A percentile compares a stretch with the other conserved stretches of the same genome.
Conservation (phyloP, 345 rosid species). For the Aquilaria yunnanensis region DNA sequence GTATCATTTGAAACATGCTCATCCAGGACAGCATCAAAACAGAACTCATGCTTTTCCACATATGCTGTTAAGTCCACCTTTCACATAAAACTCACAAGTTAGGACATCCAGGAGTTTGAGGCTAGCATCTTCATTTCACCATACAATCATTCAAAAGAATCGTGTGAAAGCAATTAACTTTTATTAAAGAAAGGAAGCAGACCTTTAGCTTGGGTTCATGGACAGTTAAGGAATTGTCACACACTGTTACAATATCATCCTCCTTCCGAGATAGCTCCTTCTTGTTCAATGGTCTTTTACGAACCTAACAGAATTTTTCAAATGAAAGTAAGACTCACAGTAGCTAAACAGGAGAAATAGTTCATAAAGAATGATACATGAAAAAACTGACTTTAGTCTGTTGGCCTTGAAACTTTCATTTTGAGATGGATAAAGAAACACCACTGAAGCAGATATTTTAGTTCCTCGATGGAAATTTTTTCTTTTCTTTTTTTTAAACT, state of each 20-base stretch:
- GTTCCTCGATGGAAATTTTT: no score
- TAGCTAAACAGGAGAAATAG: not conserved
- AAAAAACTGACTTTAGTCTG: no score
- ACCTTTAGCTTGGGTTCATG: conserved; percentile 98
- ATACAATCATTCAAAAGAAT: conserved; percentile 1
- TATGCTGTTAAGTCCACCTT: conserved; percentile 99
- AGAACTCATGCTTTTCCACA: conserved; percentile 95
- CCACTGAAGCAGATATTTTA: no score
- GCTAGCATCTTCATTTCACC: not conserved
- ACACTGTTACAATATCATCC: conserved; percentile 83
- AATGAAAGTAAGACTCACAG: conserved; percentile 3
- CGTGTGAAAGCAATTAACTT: conserved; percentile 1
- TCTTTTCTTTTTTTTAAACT: no score
- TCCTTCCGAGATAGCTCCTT: conserved; percentile 84
- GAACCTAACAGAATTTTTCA: conserved; percentile 43
- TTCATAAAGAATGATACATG: not conserved
- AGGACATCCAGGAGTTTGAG: not conserved
- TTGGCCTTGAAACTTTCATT: no score
- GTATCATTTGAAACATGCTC: conserved; percentile 81
- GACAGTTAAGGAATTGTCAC: conserved; percentile 64
- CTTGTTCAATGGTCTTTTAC: conserved; percentile 94
- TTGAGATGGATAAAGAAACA: no score
- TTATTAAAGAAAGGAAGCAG: conserved; percentile 18
- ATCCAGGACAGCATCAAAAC: conserved; percentile 96
- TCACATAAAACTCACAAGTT: conserved; percentile 24